phyloP scores from a whole-genome alignment of 78 protist species.

The Dictyostelium citrinum region DNA sequence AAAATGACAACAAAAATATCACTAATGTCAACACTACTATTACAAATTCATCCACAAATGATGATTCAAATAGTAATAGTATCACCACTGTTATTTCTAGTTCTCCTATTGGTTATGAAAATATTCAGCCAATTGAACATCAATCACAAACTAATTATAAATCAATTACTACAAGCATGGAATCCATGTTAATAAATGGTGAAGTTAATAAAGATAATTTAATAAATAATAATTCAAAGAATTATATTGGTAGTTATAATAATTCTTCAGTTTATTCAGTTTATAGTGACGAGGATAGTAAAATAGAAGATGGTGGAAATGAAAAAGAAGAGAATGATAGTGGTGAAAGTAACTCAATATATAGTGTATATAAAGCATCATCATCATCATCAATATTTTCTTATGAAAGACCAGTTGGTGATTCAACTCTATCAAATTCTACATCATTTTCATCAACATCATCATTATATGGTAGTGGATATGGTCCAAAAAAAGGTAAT shows the following conservation, averaged over 20 bases:
- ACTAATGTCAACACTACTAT: background rate
- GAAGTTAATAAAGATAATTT: background rate
- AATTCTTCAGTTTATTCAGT: background rate
- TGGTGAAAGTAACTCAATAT: background rate
- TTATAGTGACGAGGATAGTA: background rate
- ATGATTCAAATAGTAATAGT: background rate
- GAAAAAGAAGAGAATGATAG: background rate
- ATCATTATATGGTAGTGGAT: background rate
- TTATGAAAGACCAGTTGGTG: background rate
- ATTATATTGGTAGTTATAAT: background rate
- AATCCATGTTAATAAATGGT: background rate
- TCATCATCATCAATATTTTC: background rate
- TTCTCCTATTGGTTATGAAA: background rate
- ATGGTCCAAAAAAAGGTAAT: background rate
- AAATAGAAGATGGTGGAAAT: background rate
- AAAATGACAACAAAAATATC: background rate
- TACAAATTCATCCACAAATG: background rate
- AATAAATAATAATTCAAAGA: background rate
- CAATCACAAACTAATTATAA: background rate
- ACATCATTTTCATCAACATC: background rate
- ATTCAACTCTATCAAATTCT: background rate
- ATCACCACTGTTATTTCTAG: background rate
- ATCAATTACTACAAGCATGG: constrained; percentile 1
- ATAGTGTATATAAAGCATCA: background rate
- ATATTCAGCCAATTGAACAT: background rate